Conservation (phyloP, 208 protist genomes). For the Entamoeba moshkovskii region DNA sequence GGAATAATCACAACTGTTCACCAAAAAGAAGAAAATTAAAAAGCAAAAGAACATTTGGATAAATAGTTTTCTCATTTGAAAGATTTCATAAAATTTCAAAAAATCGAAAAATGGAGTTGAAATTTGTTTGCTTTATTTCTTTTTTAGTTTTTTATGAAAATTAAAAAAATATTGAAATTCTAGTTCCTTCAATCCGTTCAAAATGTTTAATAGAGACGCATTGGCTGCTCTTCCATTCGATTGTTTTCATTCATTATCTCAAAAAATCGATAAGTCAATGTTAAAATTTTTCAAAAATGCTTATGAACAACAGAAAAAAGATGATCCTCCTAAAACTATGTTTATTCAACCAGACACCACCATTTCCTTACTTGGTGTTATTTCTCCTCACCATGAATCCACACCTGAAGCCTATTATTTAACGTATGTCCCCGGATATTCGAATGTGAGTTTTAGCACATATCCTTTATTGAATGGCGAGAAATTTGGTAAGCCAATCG, state of each 20-base stretch:
- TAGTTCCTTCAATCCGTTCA: neutral
- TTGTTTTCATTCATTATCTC: neutral
- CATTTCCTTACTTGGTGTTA: neutral
- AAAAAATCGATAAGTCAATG: neutral
- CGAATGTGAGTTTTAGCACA: neutral
- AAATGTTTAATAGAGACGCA: neutral
- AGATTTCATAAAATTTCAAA: neutral
- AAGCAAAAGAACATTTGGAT: neutral
- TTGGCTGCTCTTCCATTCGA: no score
- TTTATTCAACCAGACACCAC: neutral
- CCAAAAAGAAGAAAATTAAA: neutral
- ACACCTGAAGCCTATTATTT: neutral
- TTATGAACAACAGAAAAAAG: neutral
- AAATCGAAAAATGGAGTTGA: neutral
- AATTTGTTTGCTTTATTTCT: no score
- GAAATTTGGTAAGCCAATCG: slow-evolving; percentile 1
- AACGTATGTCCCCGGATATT: neutral
- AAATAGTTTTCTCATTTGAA: neutral
- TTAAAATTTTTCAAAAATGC: neutral
- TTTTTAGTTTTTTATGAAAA: neutral
- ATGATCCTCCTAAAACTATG: neutral
- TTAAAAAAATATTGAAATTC: neutral
- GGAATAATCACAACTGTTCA: neutral
- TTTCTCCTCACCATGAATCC: neutral
- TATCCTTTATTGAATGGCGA: neutral